Percentiles rank a stretch among this genome's conserved stretches.
These are phyloP conservation scores for Aspergillus viridinutans DNA, from an alignment of 2,329 filamentous ascomycete species.

Conservation along the genomic window DNA sequence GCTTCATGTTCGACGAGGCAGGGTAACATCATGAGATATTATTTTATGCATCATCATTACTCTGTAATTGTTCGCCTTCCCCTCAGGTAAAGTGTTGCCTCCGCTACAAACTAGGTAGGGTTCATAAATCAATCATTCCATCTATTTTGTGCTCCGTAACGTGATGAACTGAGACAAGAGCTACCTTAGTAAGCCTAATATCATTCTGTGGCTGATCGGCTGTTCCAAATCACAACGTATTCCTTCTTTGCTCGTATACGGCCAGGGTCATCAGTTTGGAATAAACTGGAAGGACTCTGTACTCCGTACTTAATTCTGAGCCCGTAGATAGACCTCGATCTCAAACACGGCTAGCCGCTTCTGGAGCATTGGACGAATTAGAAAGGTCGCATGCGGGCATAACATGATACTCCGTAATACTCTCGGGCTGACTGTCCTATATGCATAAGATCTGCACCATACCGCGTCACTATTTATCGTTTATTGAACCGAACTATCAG, in stretches of 20 bases:
- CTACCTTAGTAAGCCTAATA: background rate
- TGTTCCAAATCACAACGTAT: background rate
- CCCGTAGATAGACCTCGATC: background rate
- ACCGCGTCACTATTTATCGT: background rate
- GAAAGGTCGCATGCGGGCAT: background rate
- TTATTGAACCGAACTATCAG: background rate
- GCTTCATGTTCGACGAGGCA: background rate
- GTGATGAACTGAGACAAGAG: background rate
- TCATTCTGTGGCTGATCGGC: background rate
- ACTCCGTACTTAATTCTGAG: too few species aligned
- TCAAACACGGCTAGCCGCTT: background rate
- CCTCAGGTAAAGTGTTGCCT: background rate
- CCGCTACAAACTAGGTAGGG: background rate
- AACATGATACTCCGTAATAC: background rate
- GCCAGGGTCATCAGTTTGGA: background rate
- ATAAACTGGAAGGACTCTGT: background rate
- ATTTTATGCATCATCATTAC: background rate
- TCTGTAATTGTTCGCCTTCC: background rate
- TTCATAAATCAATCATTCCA: background rate
- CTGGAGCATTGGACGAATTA: background rate
- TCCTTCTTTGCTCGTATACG: background rate
- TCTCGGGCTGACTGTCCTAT: background rate
- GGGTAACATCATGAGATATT: background rate
- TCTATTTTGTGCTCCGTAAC: too few species aligned
- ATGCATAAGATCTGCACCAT: background rate